Evolutionary conservation across 2,329 filamentous ascomycete genomes (phyloP).

Genomic region (Exutisphaerella laricina): DNA sequence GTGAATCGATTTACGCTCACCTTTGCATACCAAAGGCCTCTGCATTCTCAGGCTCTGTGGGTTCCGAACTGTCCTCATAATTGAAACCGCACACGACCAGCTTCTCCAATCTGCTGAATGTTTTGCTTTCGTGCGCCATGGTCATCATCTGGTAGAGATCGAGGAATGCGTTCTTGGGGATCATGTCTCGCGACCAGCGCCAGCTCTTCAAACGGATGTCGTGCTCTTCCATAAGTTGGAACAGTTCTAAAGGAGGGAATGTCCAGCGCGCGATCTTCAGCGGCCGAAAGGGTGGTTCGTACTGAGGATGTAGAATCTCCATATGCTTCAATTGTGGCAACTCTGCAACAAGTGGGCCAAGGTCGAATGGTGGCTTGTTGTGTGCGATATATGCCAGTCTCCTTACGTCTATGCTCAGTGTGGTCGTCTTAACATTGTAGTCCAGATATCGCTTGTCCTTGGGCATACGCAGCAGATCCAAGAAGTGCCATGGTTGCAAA

Average conservation of each 20-base stretch:
- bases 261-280: constrained; percentile 55
- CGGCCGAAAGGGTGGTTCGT: constrained; percentile 62
- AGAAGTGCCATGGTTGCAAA: constrained; percentile 29
- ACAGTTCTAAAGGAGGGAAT: constrained; percentile 58
- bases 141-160: constrained; percentile 26
- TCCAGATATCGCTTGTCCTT: constrained; percentile 40
- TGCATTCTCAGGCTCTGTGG: constrained; percentile 35
- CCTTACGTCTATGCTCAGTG: constrained; percentile 63
- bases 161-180: constrained; percentile 16
- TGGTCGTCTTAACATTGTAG: constrained; percentile 66
- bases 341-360: constrained; percentile 55
- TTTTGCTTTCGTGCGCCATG: constrained; percentile 34
- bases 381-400: constrained; percentile 51
- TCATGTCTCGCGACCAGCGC: constrained; percentile 47
- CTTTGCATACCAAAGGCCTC: too few relatives aligned
- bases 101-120: constrained; percentile 53
- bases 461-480: constrained; percentile 26
- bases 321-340: constrained; percentile 64
- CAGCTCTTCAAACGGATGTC: constrained; percentile 45
- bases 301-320: constrained; percentile 64
- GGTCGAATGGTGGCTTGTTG: constrained; percentile 50
- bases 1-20: too few relatives aligned
- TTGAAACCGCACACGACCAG: constrained; percentile 50
- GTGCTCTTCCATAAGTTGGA: constrained; percentile 55
- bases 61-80: constrained; percentile 25